Evolutionary conservation across 129 eudicot genomes (phyloP).

Genomic region (Chrysanthemum makinoi): DNA sequence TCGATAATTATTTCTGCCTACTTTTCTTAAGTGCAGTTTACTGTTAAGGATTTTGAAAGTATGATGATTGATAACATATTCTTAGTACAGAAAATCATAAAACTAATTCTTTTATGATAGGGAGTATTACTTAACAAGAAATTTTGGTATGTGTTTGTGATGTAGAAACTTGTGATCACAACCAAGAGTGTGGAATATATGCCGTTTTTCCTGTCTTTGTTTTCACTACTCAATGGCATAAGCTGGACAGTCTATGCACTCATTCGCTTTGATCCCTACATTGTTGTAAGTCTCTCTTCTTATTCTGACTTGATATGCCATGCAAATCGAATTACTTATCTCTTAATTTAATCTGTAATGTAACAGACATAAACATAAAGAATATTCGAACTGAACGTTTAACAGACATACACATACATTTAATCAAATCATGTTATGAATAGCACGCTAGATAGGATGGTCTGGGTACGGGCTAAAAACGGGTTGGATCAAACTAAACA

Average conservation of each 20-base stretch:
- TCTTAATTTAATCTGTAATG: no score
- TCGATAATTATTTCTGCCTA: neutral
- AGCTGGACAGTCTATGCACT: constrained; percentile 79
- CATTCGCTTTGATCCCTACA: constrained; percentile 65
- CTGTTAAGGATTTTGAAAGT: no score
- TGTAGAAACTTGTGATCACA: constrained; percentile 76
- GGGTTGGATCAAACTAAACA: no score
- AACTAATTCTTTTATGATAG: neutral
- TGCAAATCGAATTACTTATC: no score
- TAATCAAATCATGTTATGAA: no score
- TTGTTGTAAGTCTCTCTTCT: constrained; percentile 43
- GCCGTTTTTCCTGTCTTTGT: constrained; percentile 78
- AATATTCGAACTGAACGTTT: no score
- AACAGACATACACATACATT: no score
- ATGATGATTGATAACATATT: neutral
- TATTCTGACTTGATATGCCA: neutral
- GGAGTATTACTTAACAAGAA: no score
- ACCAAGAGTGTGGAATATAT: constrained; percentile 87
- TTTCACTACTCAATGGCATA: constrained; percentile 61
- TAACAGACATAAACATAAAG: no score
- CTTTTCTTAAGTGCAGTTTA: neutral
- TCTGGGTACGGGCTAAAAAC: no score
- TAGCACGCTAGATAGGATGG: no score
- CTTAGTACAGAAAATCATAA: neutral
- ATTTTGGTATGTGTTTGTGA: neutral